Evolutionary conservation across 148 eudicot genomes (phyloP), one percentile per base, ranked within the genome.

Genomic region (Fagopyrum tataricum): DNA sequence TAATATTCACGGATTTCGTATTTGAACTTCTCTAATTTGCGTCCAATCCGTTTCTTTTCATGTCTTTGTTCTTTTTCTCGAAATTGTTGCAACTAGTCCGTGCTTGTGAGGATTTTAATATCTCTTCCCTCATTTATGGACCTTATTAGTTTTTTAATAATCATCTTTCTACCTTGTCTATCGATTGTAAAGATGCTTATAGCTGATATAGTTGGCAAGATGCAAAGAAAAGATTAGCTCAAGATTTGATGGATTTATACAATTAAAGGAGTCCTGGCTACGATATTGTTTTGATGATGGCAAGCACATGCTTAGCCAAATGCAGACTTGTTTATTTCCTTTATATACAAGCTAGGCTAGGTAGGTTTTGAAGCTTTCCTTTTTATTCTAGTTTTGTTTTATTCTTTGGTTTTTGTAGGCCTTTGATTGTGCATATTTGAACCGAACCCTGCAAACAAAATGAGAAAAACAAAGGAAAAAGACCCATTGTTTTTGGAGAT

Each of bases 1-100:
- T 64, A 64, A 3, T 9, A 31, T 64, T 64, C 44, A 37, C 6
- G 15, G 26, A 31, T 64, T 37, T 64, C 10, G 42, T 8, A 20
- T 64, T 39, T 62, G 13, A 64, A 64, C 20, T 64, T 39, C 44
- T 64, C 44, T 64, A 37, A 37, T 64, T 26, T 64, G n/a, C 39
- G 69, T 64, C 69, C 69, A 64, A 64, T 64, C 44, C 44, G 37
- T 64, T 31, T 64, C 43, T 21, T 64, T 24, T 61, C 41, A 26
- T 4, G 37, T 14, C 64, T 58, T 58, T 21, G 37, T 21, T 7
- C 12, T 58, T 21, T 58, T 58, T 58, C 61, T 55, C 10, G 61
- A n/a, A 55, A 21, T n/a, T 55, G 26, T 55, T 18, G 61, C 61
- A 6, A 55, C 61, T 55, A 18, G 61, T 11, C 31, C 7, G 61